Evolutionary conservation across 2,329 filamentous ascomycete genomes (phyloP), one percentile per base, ranked within the genome.

Genomic region (Aspergillus fischeri): DNA sequence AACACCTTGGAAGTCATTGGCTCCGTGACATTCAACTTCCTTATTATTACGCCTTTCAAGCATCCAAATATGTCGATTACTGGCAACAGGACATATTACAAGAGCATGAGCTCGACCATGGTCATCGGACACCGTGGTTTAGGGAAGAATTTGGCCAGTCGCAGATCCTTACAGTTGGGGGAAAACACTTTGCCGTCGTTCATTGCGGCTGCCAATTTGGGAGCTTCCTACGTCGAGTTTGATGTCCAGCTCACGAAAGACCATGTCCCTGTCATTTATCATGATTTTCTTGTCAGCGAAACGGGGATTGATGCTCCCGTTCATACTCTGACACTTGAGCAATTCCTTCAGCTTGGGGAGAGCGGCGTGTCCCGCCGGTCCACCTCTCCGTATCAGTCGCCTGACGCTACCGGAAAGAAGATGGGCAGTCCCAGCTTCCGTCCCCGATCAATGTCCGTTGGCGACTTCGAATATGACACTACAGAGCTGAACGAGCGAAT

Each of bases 171-270:
- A 35, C 95, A 99, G 71, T 81, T 99, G 1, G 95, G 94, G 58
- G 94, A 99, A 75, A 99, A 99, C 73, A 99, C 94, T 0, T 82
- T 99, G 27, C 89, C 86, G 55, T 97, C 94, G 0, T 99, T 99
- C 75, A 96, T 97, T 68, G 91, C 93, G 2, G 94, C 94, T 2
- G 92, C 93, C 47, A 97, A 97, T 64, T 76, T 99, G 52, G 94
- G 94, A 8, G 94, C 85, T 11, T 83, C 83, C 9, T 88, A 88
- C 65, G 85, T 88, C 38, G 86, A 88, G 65, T 85, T 85, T 68
- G 94, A 99, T 71, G 94, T 99, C 0, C 94, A 99, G 72, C 80
- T 99, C 42, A 99, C 94, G n/a, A 99, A 99, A 70, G 94, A 99
- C 70, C 92, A 95, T 67, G 92, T 99, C 1, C 94, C 94, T 0